A percentile compares a stretch with the other conserved stretches of the same genome.
phyloP scores from a whole-genome alignment of 75 land plant genomes.

The Cunninghamia lanceolata region DNA sequence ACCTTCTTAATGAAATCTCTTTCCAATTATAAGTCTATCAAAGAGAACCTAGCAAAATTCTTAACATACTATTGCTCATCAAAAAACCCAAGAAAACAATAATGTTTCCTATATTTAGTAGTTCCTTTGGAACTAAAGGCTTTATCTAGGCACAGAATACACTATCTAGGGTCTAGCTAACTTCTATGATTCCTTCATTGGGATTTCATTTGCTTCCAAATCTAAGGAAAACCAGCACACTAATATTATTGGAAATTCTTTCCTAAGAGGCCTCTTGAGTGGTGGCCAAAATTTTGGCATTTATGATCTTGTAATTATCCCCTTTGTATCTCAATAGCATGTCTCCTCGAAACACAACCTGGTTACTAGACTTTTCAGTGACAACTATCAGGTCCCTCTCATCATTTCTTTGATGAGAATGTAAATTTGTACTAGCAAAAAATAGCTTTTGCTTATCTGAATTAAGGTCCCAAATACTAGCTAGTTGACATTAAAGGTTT shows the following conservation, averaged over 20 bases:
- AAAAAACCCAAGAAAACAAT: not conserved
- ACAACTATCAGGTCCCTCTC: not conserved
- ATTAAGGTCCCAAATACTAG: too few relatives aligned
- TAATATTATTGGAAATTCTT: not conserved
- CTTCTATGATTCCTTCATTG: not conserved
- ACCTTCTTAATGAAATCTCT: too few relatives aligned
- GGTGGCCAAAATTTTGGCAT: not conserved
- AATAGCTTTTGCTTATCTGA: too few relatives aligned
- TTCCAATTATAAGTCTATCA: too few relatives aligned
- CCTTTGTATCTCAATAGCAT: not conserved
- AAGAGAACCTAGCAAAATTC: too few relatives aligned
- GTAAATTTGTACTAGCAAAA: not conserved
- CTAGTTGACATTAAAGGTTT: too few relatives aligned
- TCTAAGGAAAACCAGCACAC: not conserved
- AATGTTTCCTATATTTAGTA: not conserved
- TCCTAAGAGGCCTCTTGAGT: not conserved
- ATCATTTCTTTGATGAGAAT: too few relatives aligned
- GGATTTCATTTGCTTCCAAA: not conserved
- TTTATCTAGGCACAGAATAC: not conserved
- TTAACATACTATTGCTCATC: too few relatives aligned
- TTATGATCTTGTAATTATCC: too few relatives aligned
- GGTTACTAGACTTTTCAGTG: not conserved
- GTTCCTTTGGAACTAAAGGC: not conserved
- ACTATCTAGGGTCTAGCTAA: not conserved
- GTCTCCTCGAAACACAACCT: not conserved